These are phyloP conservation scores for Trichoderma sp. DNA, from an alignment of 2,329 filamentous ascomycete genomes.

Conservation along the genomic window DNA sequence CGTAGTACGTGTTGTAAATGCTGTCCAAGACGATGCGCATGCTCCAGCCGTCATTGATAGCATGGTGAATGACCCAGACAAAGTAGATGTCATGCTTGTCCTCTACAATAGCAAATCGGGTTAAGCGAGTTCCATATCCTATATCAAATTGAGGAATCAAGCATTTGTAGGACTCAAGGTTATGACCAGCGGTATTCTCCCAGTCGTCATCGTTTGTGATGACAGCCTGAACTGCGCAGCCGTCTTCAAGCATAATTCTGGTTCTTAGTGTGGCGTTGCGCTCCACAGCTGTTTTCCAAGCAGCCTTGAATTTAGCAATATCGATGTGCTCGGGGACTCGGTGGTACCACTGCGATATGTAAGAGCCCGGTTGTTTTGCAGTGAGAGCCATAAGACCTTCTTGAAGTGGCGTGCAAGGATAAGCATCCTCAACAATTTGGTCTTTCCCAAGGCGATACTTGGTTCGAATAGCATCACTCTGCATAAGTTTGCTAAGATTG, in stretches of 20 bases:
- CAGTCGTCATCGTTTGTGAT: slow-evolving; percentile 18
- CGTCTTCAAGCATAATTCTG: slow-evolving; percentile 23
- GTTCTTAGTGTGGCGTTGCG: slow-evolving; percentile 25
- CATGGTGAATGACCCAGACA: slow-evolving; percentile 24
- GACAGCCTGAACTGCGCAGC: slow-evolving; percentile 18
- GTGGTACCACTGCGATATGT: slow-evolving; percentile 23
- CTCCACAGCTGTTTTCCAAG: slow-evolving; percentile 24
- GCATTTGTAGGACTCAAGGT: slow-evolving; percentile 5
- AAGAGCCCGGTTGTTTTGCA: slow-evolving; percentile 25
- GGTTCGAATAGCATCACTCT: not conserved
- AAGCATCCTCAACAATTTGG: slow-evolving; percentile 32
- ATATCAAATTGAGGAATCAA: not conserved
- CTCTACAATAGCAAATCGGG: slow-evolving; percentile 11
- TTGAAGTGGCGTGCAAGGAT: slow-evolving; percentile 40
- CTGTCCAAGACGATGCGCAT: slow-evolving; percentile 16
- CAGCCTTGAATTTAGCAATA: slow-evolving; percentile 19
- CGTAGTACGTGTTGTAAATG: not conserved
- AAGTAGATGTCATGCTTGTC: slow-evolving; percentile 14
- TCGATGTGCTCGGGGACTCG: slow-evolving; percentile 19
- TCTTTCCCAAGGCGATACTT: not conserved
- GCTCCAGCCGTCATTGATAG: slow-evolving; percentile 26
- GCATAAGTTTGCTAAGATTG: not conserved
- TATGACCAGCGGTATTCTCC: not conserved
- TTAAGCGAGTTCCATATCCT: slow-evolving; percentile 9
- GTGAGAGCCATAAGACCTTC: slow-evolving; percentile 37